These are phyloP conservation scores for Trichoderma endophyticum DNA, from an alignment of 2,329 filamentous ascomycete genomes.

Conservation along the genomic window DNA sequence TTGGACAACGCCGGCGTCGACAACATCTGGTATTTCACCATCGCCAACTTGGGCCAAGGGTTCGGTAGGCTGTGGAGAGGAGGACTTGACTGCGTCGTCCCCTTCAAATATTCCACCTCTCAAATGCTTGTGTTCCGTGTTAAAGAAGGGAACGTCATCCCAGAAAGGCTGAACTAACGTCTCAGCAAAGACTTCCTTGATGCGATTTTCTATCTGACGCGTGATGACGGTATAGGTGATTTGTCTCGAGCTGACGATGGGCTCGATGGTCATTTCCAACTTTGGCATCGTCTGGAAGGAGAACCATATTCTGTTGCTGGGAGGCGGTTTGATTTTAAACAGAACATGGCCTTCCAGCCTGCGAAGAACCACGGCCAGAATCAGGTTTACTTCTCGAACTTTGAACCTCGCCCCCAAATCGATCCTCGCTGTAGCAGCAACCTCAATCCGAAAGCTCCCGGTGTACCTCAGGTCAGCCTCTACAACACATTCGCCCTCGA, in stretches of 20 bases:
- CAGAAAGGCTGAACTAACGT: conserved; percentile 90
- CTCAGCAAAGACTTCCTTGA: conserved; percentile 90
- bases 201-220: conserved; percentile 88
- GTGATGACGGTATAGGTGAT: conserved; percentile 93
- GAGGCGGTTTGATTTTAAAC: conserved; percentile 87
- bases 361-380: conserved; percentile 81
- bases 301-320: conserved; percentile 95
- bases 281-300: conserved; percentile 92
- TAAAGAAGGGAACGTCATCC: conserved; percentile 91
- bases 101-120: conserved; percentile 78
- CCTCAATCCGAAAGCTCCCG: conserved; percentile 84
- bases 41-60: conserved; percentile 36
- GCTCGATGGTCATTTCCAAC: conserved; percentile 90
- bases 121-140: conserved; percentile 72
- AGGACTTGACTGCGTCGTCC: conserved; percentile 12
- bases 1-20: conserved; percentile 42
- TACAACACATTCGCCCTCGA: conserved; percentile 84
- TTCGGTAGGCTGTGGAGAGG: background rate
- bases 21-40: conserved; percentile 44
- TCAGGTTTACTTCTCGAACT: conserved; percentile 80
- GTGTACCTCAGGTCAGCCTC: conserved; percentile 87
- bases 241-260: conserved; percentile 90
- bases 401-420: conserved; percentile 89
- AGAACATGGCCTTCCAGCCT: conserved; percentile 81
- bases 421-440: conserved; percentile 88